Percentiles rank a stretch among this genome's conserved stretches.
Evolutionary conservation across 1,284 basidiomycete species (phyloP).

Genomic region (Veloporphyrellus conicus): DNA sequence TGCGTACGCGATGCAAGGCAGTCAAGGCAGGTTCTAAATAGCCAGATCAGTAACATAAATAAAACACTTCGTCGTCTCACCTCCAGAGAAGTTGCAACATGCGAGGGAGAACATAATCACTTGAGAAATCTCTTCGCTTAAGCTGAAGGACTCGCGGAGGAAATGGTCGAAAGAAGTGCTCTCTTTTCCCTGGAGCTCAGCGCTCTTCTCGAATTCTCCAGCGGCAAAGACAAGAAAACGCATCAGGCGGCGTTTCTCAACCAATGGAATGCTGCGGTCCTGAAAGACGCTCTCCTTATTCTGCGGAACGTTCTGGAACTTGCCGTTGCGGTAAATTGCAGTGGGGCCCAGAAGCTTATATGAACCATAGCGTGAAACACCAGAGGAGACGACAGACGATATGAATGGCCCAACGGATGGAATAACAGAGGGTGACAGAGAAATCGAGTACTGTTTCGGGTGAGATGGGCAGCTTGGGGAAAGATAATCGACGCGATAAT

Average conservation of each 20-base stretch:
- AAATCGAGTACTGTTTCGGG: constrained; percentile 79
- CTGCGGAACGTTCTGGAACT: constrained; percentile 71
- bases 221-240: constrained; percentile 83
- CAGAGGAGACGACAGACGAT: constrained; percentile 74
- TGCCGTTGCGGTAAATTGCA: constrained; percentile 51
- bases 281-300: constrained; percentile 95
- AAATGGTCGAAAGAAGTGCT: constrained; percentile 56
- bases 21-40: constrained; percentile 58
- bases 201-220: constrained; percentile 65
- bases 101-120: constrained; percentile 73
- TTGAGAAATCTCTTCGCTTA: constrained; percentile 54
- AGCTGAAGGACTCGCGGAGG: constrained; percentile 56
- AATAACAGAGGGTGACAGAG: constrained; percentile 78
- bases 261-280: constrained; percentile 68
- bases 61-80: constrained; percentile 35
- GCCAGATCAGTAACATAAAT: constrained; percentile 2
- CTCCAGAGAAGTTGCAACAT: constrained; percentile 52
- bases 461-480: constrained; percentile 46
- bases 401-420: constrained; percentile 80
- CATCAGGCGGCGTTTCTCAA: constrained; percentile 91
- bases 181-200: constrained; percentile 58
- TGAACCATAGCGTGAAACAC: constrained; percentile 86
- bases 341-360: constrained; percentile 84
- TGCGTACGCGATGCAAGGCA: constrained; percentile 62
- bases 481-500: constrained; percentile 42